These are phyloP conservation scores for Cyclotella atomus DNA, from an alignment of 108 stramenopile species.

Conservation along the genomic window DNA sequence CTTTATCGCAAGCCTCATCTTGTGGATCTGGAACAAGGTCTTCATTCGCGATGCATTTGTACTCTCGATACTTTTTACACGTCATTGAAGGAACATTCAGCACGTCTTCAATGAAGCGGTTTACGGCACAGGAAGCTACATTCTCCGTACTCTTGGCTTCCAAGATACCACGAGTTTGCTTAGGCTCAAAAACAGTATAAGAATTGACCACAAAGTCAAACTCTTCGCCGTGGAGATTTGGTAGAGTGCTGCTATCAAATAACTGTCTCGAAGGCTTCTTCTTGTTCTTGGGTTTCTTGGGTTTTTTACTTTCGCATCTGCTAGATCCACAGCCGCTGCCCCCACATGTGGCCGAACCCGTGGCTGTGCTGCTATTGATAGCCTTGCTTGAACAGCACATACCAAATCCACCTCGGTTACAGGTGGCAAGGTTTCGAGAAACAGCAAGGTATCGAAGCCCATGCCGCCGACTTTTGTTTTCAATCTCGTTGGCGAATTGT, in stretches of 20 bases:
- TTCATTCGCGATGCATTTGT: conserved; percentile 2
- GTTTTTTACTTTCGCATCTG: background rate
- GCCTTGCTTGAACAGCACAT: conserved; percentile 2
- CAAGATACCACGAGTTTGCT: background rate
- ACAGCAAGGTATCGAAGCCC: background rate
- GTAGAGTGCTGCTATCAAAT: background rate
- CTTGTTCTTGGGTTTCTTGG: background rate
- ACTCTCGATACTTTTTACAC: background rate
- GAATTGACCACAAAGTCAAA: background rate
- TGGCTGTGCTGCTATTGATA: background rate
- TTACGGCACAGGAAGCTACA: background rate
- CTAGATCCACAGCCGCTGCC: background rate
- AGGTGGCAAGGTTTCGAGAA: background rate
- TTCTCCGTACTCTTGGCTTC: background rate
- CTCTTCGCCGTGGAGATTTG: background rate
- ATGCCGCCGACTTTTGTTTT: background rate
- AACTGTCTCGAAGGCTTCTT: background rate
- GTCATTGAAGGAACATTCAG: conserved; percentile 1
- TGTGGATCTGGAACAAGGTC: conserved; percentile 3
- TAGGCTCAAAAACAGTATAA: background rate
- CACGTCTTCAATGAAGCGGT: conserved; percentile 5
- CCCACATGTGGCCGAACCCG: background rate
- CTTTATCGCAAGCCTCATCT: background rate
- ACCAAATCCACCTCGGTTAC: background rate
- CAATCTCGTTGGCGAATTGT: background rate